Evolutionary conservation across 148 eudicot genomes (phyloP).

Genomic region (Persicaria maculosa): DNA sequence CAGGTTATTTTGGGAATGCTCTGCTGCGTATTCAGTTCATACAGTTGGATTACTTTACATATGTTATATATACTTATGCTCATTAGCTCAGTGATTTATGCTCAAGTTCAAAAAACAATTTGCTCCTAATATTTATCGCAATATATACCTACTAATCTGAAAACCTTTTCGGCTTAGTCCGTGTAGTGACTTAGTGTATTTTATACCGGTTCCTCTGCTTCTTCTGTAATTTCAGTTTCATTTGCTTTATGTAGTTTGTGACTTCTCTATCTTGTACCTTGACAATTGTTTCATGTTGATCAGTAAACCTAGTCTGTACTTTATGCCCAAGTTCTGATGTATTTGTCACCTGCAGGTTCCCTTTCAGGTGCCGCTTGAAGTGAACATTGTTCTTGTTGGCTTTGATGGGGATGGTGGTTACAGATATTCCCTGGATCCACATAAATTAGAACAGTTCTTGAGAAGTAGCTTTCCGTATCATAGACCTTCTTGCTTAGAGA

Average conservation of each 20-base stretch:
- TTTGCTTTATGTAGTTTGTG: background rate
- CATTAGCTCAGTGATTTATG: background rate
- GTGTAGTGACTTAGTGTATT: background rate
- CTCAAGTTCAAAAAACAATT: background rate
- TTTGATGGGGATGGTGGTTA: constrained; percentile 92
- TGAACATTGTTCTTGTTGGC: constrained; percentile 85
- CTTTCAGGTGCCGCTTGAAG: constrained; percentile 98
- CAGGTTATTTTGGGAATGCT: background rate
- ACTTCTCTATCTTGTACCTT: background rate
- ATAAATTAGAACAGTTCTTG: constrained; percentile 72
- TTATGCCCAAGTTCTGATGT: background rate
- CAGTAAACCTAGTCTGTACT: background rate
- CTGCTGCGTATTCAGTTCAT: background rate
- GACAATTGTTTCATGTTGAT: background rate
- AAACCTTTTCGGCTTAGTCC: background rate
- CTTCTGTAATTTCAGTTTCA: background rate
- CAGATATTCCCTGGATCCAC: constrained; percentile 71
- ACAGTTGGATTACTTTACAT: background rate
- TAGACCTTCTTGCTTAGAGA: constrained; percentile 88
- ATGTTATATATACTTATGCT: background rate
- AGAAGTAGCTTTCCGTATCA: constrained; percentile 75
- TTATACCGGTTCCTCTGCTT: background rate
- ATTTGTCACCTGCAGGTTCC: constrained; percentile 60
- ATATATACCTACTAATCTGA: background rate
- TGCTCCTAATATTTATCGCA: background rate